Evolutionary conservation across 208 protist species (phyloP).

Genomic region (Balamuthia mandrillaris): DNA sequence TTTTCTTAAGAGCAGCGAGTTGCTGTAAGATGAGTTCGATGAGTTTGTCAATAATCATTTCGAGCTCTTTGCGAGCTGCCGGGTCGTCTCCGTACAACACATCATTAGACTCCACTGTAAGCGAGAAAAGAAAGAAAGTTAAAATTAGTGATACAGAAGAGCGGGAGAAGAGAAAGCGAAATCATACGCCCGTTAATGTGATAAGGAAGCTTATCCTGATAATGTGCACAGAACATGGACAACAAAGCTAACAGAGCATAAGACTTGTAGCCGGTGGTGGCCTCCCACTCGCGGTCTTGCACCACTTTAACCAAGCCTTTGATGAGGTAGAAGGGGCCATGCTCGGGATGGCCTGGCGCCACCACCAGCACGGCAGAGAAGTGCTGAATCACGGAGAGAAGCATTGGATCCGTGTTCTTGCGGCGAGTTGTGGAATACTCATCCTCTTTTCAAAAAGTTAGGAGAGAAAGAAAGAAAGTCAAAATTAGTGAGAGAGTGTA

Average conservation of each 20-base stretch:
- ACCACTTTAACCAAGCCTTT: constrained; percentile 61
- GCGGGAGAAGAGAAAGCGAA: not conserved
- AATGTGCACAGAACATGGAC: constrained; percentile 30
- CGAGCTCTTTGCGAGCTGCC: constrained; percentile 49
- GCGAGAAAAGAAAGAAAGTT: not conserved
- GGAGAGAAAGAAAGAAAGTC: not conserved
- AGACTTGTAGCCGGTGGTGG: no score
- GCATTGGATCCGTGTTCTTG: constrained; percentile 48
- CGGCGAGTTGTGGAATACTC: no score
- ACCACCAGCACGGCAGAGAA: constrained; percentile 55
- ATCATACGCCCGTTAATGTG: constrained; percentile 39
- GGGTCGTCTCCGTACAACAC: constrained; percentile 52
- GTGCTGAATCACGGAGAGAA: constrained; percentile 44
- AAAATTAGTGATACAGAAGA: not conserved
- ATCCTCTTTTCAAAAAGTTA: no score
- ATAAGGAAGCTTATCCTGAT: constrained; percentile 54
- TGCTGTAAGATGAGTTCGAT: constrained; percentile 53
- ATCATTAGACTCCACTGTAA: constrained; percentile 65
- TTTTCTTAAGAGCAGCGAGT: constrained; percentile 37
- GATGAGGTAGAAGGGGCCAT: constrained; percentile 64
- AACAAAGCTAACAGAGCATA: constrained; percentile 41
- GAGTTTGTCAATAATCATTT: constrained; percentile 45
- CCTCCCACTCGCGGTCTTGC: not conserved
- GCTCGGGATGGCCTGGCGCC: constrained; percentile 66
- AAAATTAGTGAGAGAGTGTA: not conserved